Evolutionary conservation across 2,329 filamentous ascomycete species (phyloP).

Genomic region (Talaromyces pinophilus): DNA sequence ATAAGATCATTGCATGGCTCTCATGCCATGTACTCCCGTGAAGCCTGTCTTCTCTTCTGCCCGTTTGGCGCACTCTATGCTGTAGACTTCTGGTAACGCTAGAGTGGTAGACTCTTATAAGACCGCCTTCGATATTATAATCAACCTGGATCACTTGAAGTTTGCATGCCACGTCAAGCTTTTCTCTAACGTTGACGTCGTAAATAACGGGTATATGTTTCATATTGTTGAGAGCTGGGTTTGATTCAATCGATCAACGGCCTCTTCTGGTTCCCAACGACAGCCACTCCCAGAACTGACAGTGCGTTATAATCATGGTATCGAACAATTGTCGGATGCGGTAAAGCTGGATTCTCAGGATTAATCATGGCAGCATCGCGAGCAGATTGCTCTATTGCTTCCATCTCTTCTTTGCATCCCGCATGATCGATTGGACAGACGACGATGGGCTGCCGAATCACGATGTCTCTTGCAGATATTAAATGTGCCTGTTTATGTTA

Average conservation of each 20-base stretch:
- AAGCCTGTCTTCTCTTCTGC: background rate
- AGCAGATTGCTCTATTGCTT: constrained; percentile 92
- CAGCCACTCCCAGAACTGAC: constrained; percentile 60
- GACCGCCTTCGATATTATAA: background rate
- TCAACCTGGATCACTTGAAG: background rate
- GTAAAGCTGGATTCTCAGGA: constrained; percentile 88
- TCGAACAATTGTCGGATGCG: constrained; percentile 77
- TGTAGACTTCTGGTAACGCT: background rate
- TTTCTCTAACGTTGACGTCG: background rate
- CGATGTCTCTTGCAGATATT: constrained; percentile 83
- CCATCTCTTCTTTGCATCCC: constrained; percentile 97
- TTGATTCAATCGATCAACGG: constrained; percentile 63
- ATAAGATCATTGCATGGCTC: background rate
- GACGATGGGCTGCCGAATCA: constrained; percentile 86
- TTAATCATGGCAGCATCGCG: constrained; percentile 88
- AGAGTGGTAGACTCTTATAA: background rate
- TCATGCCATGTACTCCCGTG: background rate
- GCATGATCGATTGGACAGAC: constrained; percentile 95
- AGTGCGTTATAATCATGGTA: constrained; percentile 70
- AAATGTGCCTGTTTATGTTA: constrained; percentile 69
- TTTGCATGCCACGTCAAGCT: background rate
- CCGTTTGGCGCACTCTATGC: background rate
- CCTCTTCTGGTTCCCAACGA: constrained; percentile 64
- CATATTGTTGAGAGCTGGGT: background rate
- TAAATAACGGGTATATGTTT: background rate